Percentiles rank a stretch among this genome's conserved stretches.
Conservation (phyloP, 75 land plant species). For the Pinus tabuliformis region DNA sequence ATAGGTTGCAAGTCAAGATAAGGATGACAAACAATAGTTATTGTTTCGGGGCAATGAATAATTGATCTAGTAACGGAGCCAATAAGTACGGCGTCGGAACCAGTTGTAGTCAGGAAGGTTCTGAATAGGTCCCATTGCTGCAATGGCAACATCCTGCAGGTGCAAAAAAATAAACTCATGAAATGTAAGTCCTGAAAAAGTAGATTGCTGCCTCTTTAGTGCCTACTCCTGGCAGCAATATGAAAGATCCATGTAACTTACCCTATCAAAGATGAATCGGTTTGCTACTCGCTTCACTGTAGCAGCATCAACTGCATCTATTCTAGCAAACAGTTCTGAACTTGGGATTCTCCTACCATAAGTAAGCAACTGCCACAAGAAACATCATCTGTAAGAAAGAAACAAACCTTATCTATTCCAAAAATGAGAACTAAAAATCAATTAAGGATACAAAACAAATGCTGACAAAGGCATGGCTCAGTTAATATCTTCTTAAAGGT, state of each 20-base stretch:
- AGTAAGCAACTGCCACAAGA: conserved; percentile 63
- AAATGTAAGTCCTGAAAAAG: neutral
- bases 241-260: conserved; percentile 12
- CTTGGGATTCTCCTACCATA: conserved; percentile 92
- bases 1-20: neutral
- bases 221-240: neutral
- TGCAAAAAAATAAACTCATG: neutral
- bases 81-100: conserved; percentile 74
- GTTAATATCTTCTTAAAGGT: too few relatives aligned
- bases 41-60: neutral
- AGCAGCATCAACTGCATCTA: conserved; percentile 92
- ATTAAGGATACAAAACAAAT: too few relatives aligned
- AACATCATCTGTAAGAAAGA: neutral
- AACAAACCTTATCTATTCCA: neutral
- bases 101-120: conserved; percentile 84
- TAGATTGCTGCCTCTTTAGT: neutral
- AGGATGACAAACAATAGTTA: neutral
- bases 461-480: too few relatives aligned
- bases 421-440: too few relatives aligned
- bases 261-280: conserved; percentile 82
- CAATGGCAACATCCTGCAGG: conserved; percentile 85
- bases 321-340: conserved; percentile 92
- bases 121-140: conserved; percentile 86
- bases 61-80: conserved; percentile 41
- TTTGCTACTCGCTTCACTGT: conserved; percentile 94